Base-by-base conservation (phyloP, 805 yeast species). In the Helenozyma rhizophorensis region DNA sequence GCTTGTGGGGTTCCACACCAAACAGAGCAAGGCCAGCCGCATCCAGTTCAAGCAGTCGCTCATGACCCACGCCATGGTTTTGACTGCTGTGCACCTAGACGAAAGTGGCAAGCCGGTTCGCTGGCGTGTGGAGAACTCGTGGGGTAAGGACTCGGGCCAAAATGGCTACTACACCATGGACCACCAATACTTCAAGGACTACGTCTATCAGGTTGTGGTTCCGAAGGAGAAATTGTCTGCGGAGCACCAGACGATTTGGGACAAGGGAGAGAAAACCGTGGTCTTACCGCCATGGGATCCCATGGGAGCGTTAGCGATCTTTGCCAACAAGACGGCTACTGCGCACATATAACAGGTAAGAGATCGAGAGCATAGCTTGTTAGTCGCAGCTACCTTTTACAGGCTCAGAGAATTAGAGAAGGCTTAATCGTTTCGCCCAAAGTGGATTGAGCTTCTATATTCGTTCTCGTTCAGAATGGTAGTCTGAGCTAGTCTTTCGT, bases 231-330 rank as follows among this genome's bases (percentile, higher is more conserved):
- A 25, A 9, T 36, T 39, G 33, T 34, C 25, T 23, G 62, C 67
- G 11, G 53, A 51, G 21, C 60, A 71, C 19, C 43, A 53, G 9
- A 51, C 60, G 23, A 50, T 65, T 33, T 64, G 68, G 40, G 62
- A 66, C 22, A 72, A 65, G 10, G 28, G 33, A 37, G 54, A 66
- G 23, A 37, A 39, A 9, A 76, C 80, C 25, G 67, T 75, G 36
- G 71, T 70, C n/a, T 63, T 81, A 23, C 86, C 85, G 30, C 76
- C 83, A 9, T 81, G 85, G 76, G 89, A 81, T 52, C 87, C 89
- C 32, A 78, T 80, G 80, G 89, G 88, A 32, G 83, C 88, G 2
- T 56, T 81, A 33, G 88, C 88, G 23, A 36, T 36, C 10, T 38
- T 41, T 25, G 26, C 19, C 14, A 34, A 38, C 12, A 31, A 34